Base-by-base conservation (phyloP, 768 basidiomycete genomes). In the Amanita subjunquillea region DNA sequence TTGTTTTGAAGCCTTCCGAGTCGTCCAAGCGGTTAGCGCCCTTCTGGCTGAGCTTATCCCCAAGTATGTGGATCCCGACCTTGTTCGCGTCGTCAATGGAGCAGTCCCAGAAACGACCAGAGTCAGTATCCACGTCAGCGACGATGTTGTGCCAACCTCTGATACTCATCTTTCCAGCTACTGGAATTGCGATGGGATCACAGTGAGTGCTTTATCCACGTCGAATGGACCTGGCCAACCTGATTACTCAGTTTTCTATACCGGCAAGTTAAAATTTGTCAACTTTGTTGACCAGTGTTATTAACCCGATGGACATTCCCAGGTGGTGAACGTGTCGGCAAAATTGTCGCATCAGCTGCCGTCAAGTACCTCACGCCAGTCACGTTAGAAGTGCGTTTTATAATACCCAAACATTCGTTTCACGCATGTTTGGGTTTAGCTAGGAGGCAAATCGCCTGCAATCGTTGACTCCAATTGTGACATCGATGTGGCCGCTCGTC, bases 1-100 rank as follows among this genome's bases (percentile, higher is more conserved):
- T 77, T 3, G 66, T 85, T 4, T 43, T 91, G 48, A 93, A 93
- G 63, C 87, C 87, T 0, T 85, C 91, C 1, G 91, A 93, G 60
- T 66, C 78, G 2, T 69, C 78, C 0, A 78, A 83, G 73, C 76
- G 2, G 68, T 72, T 3, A 78, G 77, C 40, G 58, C 73, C 8
- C 72, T 91, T 9, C 61, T 90, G 13, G 74, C 82, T 0, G 82
- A 88, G 58, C 75, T 91, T 6, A 38, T 89, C 5, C 80, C 81
- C 2, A 80, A 86, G 60, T 93, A 94, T 59, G 58, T 94, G 54
- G 91, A 93, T 63, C 64, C 69, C 0, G 75, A 80, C 30, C 62
- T 86, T 3, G 72, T 80, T n/a, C 71, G 78, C 10, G 72, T 92
- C 30, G 77, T 91, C 25, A 80, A 86, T 56, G 89, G 88, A 15